A percentile compares a stretch with the other conserved stretches of the same genome.
Evolutionary conservation across 352 stramenopile species (phyloP).

Genomic region (Heterotrichella gracilis): DNA sequence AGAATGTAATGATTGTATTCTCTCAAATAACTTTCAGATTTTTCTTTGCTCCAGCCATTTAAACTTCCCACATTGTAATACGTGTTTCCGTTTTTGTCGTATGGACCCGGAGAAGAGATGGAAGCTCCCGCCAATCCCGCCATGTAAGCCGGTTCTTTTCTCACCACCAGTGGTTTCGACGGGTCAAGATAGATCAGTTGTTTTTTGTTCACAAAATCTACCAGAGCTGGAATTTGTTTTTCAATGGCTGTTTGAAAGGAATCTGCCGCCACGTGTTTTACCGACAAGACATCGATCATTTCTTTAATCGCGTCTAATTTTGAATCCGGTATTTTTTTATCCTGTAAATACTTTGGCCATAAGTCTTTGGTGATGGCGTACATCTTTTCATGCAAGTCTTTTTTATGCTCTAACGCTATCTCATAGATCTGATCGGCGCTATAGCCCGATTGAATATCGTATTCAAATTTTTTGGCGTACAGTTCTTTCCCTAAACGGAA

Average conservation of each 20-base stretch:
- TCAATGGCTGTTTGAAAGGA: neutral
- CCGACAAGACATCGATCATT: neutral
- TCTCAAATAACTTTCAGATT: neutral
- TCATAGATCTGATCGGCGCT: neutral
- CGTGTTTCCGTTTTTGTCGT: neutral
- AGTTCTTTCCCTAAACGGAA: neutral
- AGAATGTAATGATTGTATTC: conserved; percentile 9
- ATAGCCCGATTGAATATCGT: conserved; percentile 3
- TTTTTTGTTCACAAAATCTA: neutral
- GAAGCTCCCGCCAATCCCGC: neutral
- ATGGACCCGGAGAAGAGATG: neutral
- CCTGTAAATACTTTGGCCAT: neutral
- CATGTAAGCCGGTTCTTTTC: neutral
- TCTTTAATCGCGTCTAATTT: neutral
- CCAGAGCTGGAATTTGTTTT: neutral
- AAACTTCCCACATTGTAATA: neutral
- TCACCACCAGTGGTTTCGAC: neutral
- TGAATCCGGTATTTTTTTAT: neutral
- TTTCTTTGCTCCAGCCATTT: neutral
- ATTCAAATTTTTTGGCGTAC: conserved; percentile 8
- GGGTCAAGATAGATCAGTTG: neutral
- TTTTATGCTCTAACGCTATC: neutral
- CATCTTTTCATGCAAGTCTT: neutral
- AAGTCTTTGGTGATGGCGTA: neutral
- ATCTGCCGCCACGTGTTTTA: neutral